Evolutionary conservation across 176 grass and related monocot species (phyloP).

Genomic region (Oryza glumipatula): DNA sequence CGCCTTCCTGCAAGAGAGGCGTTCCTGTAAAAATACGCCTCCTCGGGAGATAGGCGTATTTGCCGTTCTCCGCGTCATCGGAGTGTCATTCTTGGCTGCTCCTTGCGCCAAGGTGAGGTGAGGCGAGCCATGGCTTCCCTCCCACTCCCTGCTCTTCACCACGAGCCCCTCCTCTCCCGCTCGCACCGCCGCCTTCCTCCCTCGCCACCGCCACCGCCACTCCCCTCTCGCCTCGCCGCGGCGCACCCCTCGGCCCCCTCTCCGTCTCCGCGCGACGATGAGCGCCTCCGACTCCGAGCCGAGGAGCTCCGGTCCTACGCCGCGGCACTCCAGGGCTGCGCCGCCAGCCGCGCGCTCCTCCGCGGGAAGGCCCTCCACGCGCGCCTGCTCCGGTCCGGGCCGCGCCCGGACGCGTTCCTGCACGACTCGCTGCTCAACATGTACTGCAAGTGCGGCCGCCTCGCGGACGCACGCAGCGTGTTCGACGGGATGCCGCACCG

Average conservation of each 20-base stretch:
- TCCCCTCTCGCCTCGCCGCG: neutral
- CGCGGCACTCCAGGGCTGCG: conserved; percentile 30
- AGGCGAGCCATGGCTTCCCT: conserved; percentile 13
- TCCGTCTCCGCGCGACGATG: neutral
- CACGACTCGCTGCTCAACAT: conserved; percentile 32
- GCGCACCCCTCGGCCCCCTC: neutral
- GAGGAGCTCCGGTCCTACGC: conserved; percentile 29
- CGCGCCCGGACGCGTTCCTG: conserved; percentile 31
- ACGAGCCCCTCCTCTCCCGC: neutral
- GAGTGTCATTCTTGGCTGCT: no score
- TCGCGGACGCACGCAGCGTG: conserved; percentile 28
- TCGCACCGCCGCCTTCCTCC: neutral
- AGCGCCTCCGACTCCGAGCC: neutral
- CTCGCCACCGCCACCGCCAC: neutral
- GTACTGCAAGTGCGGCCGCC: conserved; percentile 27
- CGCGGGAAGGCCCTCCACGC: conserved; percentile 41
- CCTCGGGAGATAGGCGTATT: neutral
- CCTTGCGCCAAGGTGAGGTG: no score
- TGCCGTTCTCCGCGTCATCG: no score
- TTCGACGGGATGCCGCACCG: conserved; percentile 58
- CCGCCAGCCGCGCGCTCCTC: conserved; percentile 21
- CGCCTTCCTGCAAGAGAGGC: neutral
- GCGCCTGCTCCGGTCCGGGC: conserved; percentile 32
- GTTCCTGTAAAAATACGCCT: neutral
- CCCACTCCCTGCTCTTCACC: neutral